A percentile compares a stretch with the other conserved stretches of the same genome.
phyloP scores from a whole-genome alignment of 331 rosid species.

The Rhamnella rubrinervis region DNA sequence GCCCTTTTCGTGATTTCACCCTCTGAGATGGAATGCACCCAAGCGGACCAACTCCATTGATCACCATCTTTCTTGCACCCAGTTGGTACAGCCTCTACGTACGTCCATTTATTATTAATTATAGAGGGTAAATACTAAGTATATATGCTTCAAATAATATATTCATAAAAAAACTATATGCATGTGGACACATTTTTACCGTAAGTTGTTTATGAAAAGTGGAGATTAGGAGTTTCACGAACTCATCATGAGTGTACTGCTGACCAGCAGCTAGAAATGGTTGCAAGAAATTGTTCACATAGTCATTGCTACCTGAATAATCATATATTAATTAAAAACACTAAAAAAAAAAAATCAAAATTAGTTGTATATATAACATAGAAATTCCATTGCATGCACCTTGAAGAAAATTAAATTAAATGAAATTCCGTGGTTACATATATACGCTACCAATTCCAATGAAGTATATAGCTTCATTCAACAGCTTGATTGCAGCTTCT shows the following conservation, averaged over 20 bases:
- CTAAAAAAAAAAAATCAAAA: too few relatives aligned
- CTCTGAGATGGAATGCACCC: slow-evolving; percentile 95
- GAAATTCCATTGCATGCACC: too few relatives aligned
- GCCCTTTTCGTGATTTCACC: slow-evolving; percentile 57
- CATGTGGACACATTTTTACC: slow-evolving; percentile 23
- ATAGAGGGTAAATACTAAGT: not conserved
- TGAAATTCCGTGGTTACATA: too few relatives aligned
- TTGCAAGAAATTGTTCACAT: slow-evolving; percentile 83
- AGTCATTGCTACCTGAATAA: slow-evolving; percentile 80
- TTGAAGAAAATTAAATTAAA: too few relatives aligned
- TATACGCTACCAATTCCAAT: slow-evolving; percentile 62
- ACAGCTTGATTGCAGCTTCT: slow-evolving; percentile 50
- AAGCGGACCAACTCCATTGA: slow-evolving; percentile 74
- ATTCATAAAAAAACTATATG: not conserved
- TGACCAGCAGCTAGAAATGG: slow-evolving; percentile 77
- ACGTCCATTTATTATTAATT: not conserved
- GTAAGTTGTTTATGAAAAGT: slow-evolving; percentile 54
- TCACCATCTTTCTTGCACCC: slow-evolving; percentile 59
- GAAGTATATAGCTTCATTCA: slow-evolving; percentile 63
- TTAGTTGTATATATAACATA: too few relatives aligned
- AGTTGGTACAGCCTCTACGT: slow-evolving; percentile 56
- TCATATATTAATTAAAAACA: not conserved
- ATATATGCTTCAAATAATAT: not conserved
- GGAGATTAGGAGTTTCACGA: slow-evolving; percentile 47
- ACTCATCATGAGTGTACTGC: slow-evolving; percentile 77